Percentiles rank a stretch among this genome's conserved stretches.
Evolutionary conservation across 2,329 filamentous ascomycete genomes (phyloP).

Genomic region (Westerdykella aurantiaca): DNA sequence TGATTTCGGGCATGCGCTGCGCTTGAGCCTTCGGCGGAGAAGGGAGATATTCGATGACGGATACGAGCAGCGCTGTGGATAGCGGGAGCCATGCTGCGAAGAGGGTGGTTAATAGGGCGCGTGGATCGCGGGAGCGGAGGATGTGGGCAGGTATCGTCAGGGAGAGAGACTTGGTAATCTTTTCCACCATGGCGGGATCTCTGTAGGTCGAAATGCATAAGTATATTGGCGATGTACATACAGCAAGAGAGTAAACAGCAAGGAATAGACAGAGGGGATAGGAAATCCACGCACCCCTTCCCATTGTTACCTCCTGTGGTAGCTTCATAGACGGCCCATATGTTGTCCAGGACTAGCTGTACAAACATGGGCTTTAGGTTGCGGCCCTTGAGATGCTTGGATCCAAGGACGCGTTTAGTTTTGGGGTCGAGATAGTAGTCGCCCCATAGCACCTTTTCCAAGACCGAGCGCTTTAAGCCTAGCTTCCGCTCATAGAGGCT

Average conservation of each 20-base stretch:
- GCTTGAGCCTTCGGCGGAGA: conserved; percentile 77
- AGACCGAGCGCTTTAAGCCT: conserved; percentile 77
- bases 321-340: conserved; percentile 93
- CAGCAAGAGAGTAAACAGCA: conserved; percentile 14
- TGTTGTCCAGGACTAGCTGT: conserved; percentile 87
- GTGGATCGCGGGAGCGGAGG: conserved; percentile 74
- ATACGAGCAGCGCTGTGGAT: conserved; percentile 87
- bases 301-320: conserved; percentile 76
- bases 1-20: conserved; percentile 69
- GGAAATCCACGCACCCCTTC: conserved; percentile 61
- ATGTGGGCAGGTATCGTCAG: conserved; percentile 82
- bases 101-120: conserved; percentile 75
- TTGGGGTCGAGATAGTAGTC: conserved; percentile 96
- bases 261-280: conserved; percentile 26
- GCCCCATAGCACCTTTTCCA: conserved; percentile 96
- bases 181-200: conserved; percentile 76
- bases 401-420: conserved; percentile 83
- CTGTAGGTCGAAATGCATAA: conserved; percentile 42
- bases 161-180: conserved; percentile 87
- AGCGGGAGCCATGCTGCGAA: conserved; percentile 88
- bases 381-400: conserved; percentile 88
- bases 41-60: conserved; percentile 86
- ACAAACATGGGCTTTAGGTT: conserved; percentile 96
- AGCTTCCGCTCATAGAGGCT: conserved; percentile 93
- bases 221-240: conserved; percentile 37